These are phyloP conservation scores for Hyaloperonospora brassicae DNA, from an alignment of 352 stramenopile species.

Conservation along the genomic window DNA sequence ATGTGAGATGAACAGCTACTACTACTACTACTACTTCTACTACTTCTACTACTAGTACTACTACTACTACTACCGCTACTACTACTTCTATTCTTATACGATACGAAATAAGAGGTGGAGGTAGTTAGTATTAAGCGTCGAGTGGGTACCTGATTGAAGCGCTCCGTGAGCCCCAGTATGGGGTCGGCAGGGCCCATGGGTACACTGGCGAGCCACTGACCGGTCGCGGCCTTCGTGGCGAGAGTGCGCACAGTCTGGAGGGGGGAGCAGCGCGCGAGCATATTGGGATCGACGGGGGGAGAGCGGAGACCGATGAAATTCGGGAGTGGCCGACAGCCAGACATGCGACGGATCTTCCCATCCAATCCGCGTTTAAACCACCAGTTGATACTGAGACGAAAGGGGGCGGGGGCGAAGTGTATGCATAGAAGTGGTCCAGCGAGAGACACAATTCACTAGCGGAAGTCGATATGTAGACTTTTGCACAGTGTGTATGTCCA, in stretches of 20 bases:
- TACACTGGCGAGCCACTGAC: constrained; percentile 70
- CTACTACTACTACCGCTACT: no score
- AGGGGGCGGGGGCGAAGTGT: neutral
- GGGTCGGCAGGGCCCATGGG: constrained; percentile 94
- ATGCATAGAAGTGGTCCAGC: no score
- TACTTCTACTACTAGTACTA: no score
- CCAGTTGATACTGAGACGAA: neutral
- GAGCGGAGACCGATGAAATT: constrained; percentile 17
- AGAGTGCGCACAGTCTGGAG: constrained; percentile 35
- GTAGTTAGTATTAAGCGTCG: neutral
- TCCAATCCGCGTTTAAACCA: neutral
- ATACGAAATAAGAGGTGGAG: neutral
- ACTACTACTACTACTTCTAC: no score
- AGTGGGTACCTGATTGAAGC: constrained; percentile 80
- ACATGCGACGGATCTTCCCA: constrained; percentile 7
- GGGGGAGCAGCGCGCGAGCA: constrained; percentile 30
- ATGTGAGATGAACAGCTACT: no score
- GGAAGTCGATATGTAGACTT: no score
- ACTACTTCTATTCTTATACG: neutral
- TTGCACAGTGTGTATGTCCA: no score
- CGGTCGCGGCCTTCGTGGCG: constrained; percentile 31
- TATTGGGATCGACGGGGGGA: constrained; percentile 8
- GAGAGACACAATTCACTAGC: no score
- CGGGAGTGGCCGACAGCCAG: constrained; percentile 15
- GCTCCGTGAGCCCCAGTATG: constrained; percentile 93